Conservation (phyloP, 2,329 filamentous ascomycete species). For the Aureobasidium melanogenum region DNA sequence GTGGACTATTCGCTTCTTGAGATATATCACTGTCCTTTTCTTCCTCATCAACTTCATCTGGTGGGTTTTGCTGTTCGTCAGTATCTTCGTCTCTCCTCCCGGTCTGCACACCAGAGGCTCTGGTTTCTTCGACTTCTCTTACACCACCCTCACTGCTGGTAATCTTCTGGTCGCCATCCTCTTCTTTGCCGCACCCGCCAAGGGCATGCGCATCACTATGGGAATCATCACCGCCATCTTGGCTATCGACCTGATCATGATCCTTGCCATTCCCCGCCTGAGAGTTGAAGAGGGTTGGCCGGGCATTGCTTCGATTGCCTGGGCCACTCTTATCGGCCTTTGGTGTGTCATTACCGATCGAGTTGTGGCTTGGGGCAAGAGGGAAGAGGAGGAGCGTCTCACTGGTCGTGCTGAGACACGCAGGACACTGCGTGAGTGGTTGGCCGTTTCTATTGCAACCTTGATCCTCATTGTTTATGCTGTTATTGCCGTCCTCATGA, state of each 20-base stretch:
- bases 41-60: conserved; percentile 71
- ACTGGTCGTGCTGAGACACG: conserved; percentile 83
- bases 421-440: conserved; percentile 75
- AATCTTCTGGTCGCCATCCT: conserved; percentile 69
- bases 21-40: conserved; percentile 70
- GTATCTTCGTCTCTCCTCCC: conserved; percentile 82
- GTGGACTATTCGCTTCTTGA: conserved; percentile 75
- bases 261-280: conserved; percentile 64
- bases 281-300: conserved; percentile 84
- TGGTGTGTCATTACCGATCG: conserved; percentile 75
- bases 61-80: conserved; percentile 86
- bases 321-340: conserved; percentile 68
- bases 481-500: conserved; percentile 63
- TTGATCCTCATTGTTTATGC: conserved; percentile 61
- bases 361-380: conserved; percentile 83
- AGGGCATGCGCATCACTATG: conserved; percentile 65
- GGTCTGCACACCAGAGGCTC: conserved; percentile 78
- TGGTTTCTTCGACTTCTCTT: conserved; percentile 85
- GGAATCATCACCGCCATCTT: conserved; percentile 59
- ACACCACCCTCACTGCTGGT: conserved; percentile 66
- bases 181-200: conserved; percentile 82
- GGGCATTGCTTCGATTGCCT: conserved; percentile 75
- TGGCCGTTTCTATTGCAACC: conserved; percentile 66
- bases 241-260: conserved; percentile 67
- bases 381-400: conserved; percentile 82